Evolutionary conservation across 2,329 filamentous ascomycete species (phyloP).

Genomic region (Hymenoscyphus occultus): DNA sequence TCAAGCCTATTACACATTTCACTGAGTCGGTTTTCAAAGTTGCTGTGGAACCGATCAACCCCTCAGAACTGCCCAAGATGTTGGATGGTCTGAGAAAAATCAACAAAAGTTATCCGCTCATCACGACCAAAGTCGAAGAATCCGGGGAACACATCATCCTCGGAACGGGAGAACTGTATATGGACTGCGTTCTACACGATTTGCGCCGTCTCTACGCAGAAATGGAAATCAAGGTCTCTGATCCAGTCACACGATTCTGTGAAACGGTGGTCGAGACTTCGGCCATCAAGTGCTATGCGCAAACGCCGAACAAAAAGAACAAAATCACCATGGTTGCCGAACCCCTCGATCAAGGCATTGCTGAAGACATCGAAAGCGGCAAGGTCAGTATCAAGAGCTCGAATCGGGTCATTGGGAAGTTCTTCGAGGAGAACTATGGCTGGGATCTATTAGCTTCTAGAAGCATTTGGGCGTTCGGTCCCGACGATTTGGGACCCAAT

Average conservation of each 20-base stretch:
- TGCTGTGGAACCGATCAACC: conserved; percentile 96
- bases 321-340: conserved; percentile 98
- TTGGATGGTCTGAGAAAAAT: conserved; percentile 93
- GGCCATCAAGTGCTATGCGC: conserved; percentile 94
- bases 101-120: conserved; percentile 95
- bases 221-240: conserved; percentile 99
- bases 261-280: conserved; percentile 98
- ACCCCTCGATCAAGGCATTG: conserved; percentile 90
- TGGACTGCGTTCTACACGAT: conserved; percentile 98
- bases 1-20: conserved; percentile 88
- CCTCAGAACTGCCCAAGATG: conserved; percentile 98
- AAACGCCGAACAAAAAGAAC: conserved; percentile 99
- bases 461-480: conserved; percentile 98
- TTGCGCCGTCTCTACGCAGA: conserved; percentile 90
- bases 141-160: conserved; percentile 94
- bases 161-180: conserved; percentile 97
- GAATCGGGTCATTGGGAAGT: conserved; percentile 88
- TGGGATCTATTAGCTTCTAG: conserved; percentile 93
- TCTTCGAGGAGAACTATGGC: conserved; percentile 95
- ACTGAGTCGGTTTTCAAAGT: conserved; percentile 98
- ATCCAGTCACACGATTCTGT: conserved; percentile 95
- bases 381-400: conserved; percentile 90
- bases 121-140: conserved; percentile 96
- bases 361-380: conserved; percentile 88
- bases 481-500: conserved; percentile 91